Evolutionary conservation across 345 rosid genomes (phyloP), one percentile per base, ranked within the genome.

Genomic region (Lumnitzera racemosa): DNA sequence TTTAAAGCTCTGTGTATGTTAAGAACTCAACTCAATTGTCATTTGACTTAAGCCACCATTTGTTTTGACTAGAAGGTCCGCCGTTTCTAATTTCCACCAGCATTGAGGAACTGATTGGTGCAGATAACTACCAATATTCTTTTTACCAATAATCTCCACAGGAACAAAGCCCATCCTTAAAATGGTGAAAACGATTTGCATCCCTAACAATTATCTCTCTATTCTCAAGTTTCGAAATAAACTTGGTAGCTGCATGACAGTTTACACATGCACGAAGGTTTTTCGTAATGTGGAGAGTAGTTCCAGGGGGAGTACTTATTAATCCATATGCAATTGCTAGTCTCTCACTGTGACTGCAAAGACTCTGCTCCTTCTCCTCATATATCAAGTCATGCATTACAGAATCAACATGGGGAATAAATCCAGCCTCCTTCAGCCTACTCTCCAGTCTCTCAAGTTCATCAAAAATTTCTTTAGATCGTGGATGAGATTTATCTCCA

Each of bases 111-210:
- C 6, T 36, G 43, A 36, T 9, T 36, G 43, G 11, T 36, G 43
- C 4, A 9, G 43, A 36, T 36, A 9, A 36, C 43, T 36, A 5
- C 43, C 11, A 36, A 36, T 36, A 36, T 36, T 7, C 9, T 36
- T 36, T 36, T 66, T 59, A 66, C 64, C 70, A 66, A 49, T 67
- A 67, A 56, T 60, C 71, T 61, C 65, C 61, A 54, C 64, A 59
- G 14, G 47, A 69, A 53, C 69, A 61, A 46, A 59, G 29, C 23
- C 70, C 70, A 53, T 66, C 64, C 64, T 59, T 53, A 60, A 66
- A 66, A 54, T 66, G 70, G 49, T 66, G 70, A 58, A 66, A 66
- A n/a, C 70, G 59, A 59, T 66, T 59, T 0, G 70, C 70, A 59
- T 66, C 70, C 50, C 70, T 53, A 14, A 66, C 64, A 1, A 66